A percentile compares a stretch with the other conserved stretches of the same genome.
Conservation (phyloP, 495 filamentous ascomycete genomes). For the Aspergillus homomorphus region DNA sequence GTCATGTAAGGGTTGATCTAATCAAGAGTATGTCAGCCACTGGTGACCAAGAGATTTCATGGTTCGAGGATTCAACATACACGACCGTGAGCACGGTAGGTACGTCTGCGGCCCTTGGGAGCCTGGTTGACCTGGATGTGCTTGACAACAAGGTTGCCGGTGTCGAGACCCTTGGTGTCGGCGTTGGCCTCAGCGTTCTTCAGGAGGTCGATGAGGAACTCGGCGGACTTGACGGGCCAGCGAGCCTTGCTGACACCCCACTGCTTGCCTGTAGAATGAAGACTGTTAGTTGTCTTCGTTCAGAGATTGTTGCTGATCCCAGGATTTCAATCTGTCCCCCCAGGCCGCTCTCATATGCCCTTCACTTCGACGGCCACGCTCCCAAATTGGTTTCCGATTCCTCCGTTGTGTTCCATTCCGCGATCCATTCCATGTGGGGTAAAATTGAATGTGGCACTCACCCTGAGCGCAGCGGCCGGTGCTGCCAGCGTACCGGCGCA, state of each 20-base stretch:
- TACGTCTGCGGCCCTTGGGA: constrained; percentile 94
- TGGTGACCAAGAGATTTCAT: neutral
- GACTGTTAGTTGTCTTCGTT: constrained; percentile 21
- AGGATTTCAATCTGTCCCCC: neutral
- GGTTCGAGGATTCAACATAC: constrained; percentile 57
- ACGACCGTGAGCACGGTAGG: constrained; percentile 99
- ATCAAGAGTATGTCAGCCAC: neutral
- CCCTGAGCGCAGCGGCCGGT: constrained; percentile 94
- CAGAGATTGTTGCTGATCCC: neutral
- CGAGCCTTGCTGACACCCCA: constrained; percentile 95
- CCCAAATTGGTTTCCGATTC: neutral
- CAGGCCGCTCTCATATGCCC: neutral
- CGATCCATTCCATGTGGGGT: neutral
- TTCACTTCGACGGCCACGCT: neutral
- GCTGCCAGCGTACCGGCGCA: constrained; percentile 92
- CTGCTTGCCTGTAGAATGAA: constrained; percentile 76
- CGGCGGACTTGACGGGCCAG: constrained; percentile 98
- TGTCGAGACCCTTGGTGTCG: constrained; percentile 98
- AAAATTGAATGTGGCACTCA: constrained; percentile 52
- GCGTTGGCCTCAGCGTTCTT: constrained; percentile 99
- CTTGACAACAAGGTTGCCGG: constrained; percentile 92
- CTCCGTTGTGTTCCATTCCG: neutral
- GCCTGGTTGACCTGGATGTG: constrained; percentile 99
- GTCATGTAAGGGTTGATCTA: constrained; percentile 99
- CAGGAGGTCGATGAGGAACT: constrained; percentile 94